Base-by-base conservation (phyloP, 148 eudicot species). In the Fagopyrum esculentum region DNA sequence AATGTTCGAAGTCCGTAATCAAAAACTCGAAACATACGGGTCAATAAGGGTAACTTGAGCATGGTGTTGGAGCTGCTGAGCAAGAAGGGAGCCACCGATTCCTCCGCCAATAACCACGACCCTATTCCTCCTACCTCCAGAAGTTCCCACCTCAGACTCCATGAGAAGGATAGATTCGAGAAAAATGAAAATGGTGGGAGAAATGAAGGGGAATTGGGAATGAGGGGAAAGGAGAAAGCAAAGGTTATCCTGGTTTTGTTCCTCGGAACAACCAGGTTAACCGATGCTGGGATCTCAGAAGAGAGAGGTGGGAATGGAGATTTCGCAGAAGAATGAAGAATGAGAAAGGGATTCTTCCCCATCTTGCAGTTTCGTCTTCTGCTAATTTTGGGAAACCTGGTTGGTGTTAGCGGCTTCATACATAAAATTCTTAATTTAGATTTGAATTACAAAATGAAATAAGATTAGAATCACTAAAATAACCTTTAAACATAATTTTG, bases 31-130 rank as follows among this genome's bases (percentile, higher is more conserved):
- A 77, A 52, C 73, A 54, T 77, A 77, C 77, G 71, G 71, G 54
- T 75, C 77, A 63, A 75, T 63, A 45, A 84, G 84, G 66, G 82
- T 78, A 22, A 84, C 80, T 59, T 47, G 4, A 50, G 84, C 84
- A 72, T 79, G 74, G 51, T 64, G 15, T 48, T 81, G 84, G 52
- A 84, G 70, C 30, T 60, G 74, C 59, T 84, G 77, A 48, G 87
- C 87, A 72, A 81, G 60, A n/a, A 84, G 77, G 26, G 80, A 72
- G 0, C 87, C 87, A 17, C 82, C 80, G 30, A 84, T 75, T 69
- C 87, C 87, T 46, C 87, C 87, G 26, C 87, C 87, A 0, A 81
- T 70, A 30, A 84, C 74, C 45, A 84, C 87, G 60, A 81, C 84
- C 64, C 78, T 76, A 43, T 74, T 71, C 77, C 63, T 30, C 71